Evolutionary conservation across 179 eudicot species (phyloP).

Genomic region (Silene vulgaris): DNA sequence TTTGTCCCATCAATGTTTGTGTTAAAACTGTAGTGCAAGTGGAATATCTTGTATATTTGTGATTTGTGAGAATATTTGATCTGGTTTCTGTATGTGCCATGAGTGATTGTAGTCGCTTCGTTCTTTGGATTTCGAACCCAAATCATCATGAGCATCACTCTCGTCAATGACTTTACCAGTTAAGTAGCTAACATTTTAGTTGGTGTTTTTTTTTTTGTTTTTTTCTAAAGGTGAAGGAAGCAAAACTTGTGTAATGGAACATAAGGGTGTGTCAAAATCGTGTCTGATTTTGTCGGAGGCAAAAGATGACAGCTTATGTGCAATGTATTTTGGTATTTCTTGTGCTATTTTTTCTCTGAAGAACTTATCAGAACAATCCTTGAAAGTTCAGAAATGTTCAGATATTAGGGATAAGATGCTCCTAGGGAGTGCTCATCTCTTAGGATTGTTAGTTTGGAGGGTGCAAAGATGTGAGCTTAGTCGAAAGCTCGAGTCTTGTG

Average conservation of each 20-base stretch:
- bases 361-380: constrained; percentile 35
- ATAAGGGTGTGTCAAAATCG: constrained; percentile 32
- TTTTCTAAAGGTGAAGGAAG: constrained; percentile 19
- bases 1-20: too few relatives aligned
- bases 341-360: constrained; percentile 63
- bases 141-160: neutral
- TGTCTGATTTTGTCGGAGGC: constrained; percentile 32
- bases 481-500: constrained; percentile 44
- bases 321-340: constrained; percentile 67
- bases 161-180: neutral
- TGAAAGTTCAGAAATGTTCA: constrained; percentile 37
- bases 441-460: constrained; percentile 71
- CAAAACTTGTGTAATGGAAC: constrained; percentile 48
- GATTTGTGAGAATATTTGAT: neutral
- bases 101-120: neutral
- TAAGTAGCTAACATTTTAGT: neutral
- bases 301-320: constrained; percentile 45
- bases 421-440: constrained; percentile 55
- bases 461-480: constrained; percentile 41
- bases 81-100: constrained; percentile 11
- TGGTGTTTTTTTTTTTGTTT: neutral
- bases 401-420: constrained; percentile 51
- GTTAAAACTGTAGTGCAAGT: too few relatives aligned
- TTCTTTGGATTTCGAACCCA: neutral
- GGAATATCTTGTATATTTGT: too few relatives aligned